These are phyloP conservation scores for Artomyces pyxidatus DNA, from an alignment of 768 basidiomycete genomes.

Conservation along the genomic window DNA sequence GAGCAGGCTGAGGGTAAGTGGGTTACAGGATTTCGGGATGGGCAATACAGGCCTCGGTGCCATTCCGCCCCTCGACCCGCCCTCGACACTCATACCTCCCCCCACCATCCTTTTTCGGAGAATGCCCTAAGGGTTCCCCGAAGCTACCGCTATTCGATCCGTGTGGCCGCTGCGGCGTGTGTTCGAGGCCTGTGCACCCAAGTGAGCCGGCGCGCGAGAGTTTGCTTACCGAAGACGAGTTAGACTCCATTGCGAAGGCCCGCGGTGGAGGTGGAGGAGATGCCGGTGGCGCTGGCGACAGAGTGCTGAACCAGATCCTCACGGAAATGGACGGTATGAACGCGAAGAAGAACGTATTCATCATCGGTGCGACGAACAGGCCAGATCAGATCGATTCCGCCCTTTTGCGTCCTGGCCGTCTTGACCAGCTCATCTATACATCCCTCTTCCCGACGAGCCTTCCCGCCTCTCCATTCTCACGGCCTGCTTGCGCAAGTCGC, in stretches of 20 bases:
- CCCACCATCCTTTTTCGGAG: no score
- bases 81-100: no score
- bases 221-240: no score
- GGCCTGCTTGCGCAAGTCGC: slow-evolving; percentile 88
- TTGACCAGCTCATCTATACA: slow-evolving; percentile 99
- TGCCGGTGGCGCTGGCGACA: slow-evolving; percentile 93
- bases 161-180: no score
- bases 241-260: slow-evolving; percentile 97
- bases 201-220: no score
- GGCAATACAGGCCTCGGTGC: no score
- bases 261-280: slow-evolving; percentile 84
- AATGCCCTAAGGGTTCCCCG: no score
- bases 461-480: slow-evolving; percentile 88
- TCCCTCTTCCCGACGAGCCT: slow-evolving; percentile 92
- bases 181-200: no score
- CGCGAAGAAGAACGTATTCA: slow-evolving; percentile 96
- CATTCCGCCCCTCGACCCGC: no score
- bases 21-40: no score
- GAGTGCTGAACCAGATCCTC: slow-evolving; percentile 93
- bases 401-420: slow-evolving; percentile 91
- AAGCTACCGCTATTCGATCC: no score
- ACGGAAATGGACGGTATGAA: slow-evolving; percentile 99
- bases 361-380: slow-evolving; percentile 94
- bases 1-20: no score
- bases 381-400: slow-evolving; percentile 95